Percentiles rank a stretch among this genome's conserved stretches.
phyloP scores from a whole-genome alignment of 108 stramenopile genomes.

The Skeletonema potamos region DNA sequence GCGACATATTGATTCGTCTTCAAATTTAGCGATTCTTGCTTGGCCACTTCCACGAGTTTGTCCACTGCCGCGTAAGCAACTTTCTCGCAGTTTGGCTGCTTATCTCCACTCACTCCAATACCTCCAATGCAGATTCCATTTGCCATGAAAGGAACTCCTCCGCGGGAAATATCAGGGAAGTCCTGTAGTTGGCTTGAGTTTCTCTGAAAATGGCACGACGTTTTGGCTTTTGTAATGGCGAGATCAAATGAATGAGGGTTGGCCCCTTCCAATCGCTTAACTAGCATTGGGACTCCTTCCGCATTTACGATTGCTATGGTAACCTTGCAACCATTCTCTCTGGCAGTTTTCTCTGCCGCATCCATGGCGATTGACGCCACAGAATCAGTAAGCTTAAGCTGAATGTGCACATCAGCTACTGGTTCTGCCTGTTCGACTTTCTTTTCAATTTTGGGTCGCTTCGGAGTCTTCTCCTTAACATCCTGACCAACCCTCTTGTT shows the following conservation, averaged over 20 bases:
- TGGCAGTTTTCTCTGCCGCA: not conserved
- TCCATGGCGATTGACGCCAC: not conserved
- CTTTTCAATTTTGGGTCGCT: not conserved
- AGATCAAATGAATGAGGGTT: not conserved
- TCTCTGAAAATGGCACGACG: not conserved
- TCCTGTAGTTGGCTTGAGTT: not conserved
- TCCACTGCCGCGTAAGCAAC: not conserved
- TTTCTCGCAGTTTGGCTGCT: not conserved
- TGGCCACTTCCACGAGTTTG: not conserved
- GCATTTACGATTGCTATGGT: not conserved
- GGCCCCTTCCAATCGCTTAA: not conserved
- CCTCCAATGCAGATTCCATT: not conserved
- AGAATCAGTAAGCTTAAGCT: not conserved
- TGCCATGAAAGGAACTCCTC: not conserved
- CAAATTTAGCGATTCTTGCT: not conserved
- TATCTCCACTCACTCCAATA: conserved; percentile 1
- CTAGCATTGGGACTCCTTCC: not conserved
- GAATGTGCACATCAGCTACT: not conserved
- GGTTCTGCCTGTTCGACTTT: not conserved
- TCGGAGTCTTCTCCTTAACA: not conserved
- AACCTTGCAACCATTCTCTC: not conserved
- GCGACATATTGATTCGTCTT: not conserved
- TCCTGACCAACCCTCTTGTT: not conserved
- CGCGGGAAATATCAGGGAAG: not conserved
- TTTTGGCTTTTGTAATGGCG: not conserved